A percentile compares a stretch with the other conserved stretches of the same genome.
phyloP scores from a whole-genome alignment of 2,329 filamentous ascomycete genomes.

The Fusarium sp. region DNA sequence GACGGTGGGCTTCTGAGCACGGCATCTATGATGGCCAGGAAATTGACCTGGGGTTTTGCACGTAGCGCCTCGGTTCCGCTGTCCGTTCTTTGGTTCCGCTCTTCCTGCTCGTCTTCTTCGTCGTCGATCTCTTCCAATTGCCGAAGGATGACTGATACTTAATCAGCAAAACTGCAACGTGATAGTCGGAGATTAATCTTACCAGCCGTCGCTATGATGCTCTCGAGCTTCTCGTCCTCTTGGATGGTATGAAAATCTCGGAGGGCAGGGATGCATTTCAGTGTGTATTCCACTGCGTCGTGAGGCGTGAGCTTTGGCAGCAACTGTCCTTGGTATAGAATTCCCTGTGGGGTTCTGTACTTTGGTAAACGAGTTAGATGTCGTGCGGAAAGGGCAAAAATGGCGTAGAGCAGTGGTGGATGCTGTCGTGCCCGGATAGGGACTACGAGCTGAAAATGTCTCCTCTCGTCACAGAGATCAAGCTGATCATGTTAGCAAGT shows the following conservation, averaged over 20 bases:
- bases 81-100: conserved; percentile 8
- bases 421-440: conserved; percentile 53
- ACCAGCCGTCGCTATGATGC: conserved; percentile 55
- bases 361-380: conserved; percentile 56
- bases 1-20: conserved; percentile 56
- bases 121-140: conserved; percentile 59
- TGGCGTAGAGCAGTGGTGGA: conserved; percentile 56
- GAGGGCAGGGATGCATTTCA: conserved; percentile 57
- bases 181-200: not conserved
- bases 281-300: conserved; percentile 57
- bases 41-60: conserved; percentile 52
- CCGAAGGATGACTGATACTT: conserved; percentile 53
- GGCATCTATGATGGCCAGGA: conserved; percentile 57
- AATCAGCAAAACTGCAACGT: not conserved
- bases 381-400: conserved; percentile 58
- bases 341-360: conserved; percentile 54
- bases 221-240: conserved; percentile 57
- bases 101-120: conserved; percentile 52
- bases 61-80: conserved; percentile 5
- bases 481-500: conserved; percentile 49
- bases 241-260: conserved; percentile 54
- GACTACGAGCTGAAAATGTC: conserved; percentile 58
- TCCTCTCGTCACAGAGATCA: conserved; percentile 56
- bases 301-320: conserved; percentile 54
- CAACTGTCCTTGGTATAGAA: conserved; percentile 56